A percentile compares a stretch with the other conserved stretches of the same genome.
These are phyloP conservation scores for Gynochthodes officinalis DNA, from an alignment of 257 asterid genomes.

Conservation along the genomic window DNA sequence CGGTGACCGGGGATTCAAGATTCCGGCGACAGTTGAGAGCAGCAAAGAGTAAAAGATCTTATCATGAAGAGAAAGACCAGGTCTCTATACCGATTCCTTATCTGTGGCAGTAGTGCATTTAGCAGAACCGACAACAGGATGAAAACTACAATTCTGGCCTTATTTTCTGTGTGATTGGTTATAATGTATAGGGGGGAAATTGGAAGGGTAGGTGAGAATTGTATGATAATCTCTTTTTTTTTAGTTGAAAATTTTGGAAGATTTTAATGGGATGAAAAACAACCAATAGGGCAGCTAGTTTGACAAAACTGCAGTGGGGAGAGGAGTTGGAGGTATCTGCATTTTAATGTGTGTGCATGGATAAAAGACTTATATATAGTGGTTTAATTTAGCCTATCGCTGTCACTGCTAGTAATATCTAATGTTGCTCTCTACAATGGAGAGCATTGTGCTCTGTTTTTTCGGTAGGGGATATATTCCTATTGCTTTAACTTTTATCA, in stretches of 20 bases:
- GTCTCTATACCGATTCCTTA: slow-evolving; percentile 23
- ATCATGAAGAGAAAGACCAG: slow-evolving; percentile 29
- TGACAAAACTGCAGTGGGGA: slow-evolving; percentile 4
- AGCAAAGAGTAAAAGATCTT: slow-evolving; percentile 23
- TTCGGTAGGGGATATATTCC: background rate
- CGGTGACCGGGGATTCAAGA: slow-evolving; percentile 22
- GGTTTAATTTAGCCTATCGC: background rate
- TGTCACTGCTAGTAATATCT: no score
- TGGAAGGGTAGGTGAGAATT: background rate
- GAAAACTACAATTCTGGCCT: slow-evolving; percentile 3
- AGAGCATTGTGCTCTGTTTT: background rate
- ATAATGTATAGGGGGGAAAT: background rate
- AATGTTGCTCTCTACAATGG: background rate
- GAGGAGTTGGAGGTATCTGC: slow-evolving; percentile 5
- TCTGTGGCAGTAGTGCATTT: slow-evolving; percentile 15
- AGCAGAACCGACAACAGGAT: slow-evolving; percentile 19
- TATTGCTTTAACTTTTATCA: background rate
- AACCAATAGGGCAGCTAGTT: slow-evolving; percentile 6
- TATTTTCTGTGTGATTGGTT: no score
- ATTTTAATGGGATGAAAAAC: background rate
- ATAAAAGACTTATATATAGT: background rate
- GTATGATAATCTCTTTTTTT: background rate
- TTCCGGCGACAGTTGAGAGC: slow-evolving; percentile 37
- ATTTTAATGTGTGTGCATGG: slow-evolving; percentile 5
- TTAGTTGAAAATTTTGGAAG: background rate